These are phyloP conservation scores for Pogostemon cablin DNA, from an alignment of 257 asterid genomes.

Conservation along the genomic window DNA sequence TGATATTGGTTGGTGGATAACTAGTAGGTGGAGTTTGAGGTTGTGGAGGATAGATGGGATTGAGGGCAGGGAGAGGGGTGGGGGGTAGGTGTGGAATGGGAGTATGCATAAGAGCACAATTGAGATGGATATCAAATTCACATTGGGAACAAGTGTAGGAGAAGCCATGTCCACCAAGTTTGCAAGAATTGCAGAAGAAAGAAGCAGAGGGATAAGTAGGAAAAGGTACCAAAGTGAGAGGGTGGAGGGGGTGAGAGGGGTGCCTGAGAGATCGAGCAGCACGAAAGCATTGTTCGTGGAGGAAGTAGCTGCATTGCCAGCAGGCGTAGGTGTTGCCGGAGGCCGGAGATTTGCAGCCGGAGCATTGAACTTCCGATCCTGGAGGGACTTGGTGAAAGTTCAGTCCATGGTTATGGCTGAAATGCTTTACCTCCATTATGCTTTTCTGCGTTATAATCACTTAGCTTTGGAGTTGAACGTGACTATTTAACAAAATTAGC, in stretches of 20 bases:
- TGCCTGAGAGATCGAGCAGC: conserved; percentile 49
- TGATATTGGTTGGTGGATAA: background rate
- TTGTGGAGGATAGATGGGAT: background rate
- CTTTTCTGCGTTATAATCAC: background rate
- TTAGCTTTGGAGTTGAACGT: background rate
- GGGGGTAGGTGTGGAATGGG: background rate
- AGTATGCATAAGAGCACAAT: conserved; percentile 44
- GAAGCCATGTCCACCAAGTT: conserved; percentile 43
- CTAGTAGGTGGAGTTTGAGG: background rate
- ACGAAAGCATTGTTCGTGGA: conserved; percentile 50
- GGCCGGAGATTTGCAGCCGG: conserved; percentile 30
- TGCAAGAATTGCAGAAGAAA: conserved; percentile 53
- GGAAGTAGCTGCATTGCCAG: conserved; percentile 46
- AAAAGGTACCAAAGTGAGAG: conserved; percentile 50
- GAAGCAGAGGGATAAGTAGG: conserved; percentile 57
- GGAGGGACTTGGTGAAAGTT: conserved; percentile 48
- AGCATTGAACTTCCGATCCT: conserved; percentile 33
- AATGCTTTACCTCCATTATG: conserved; percentile 2
- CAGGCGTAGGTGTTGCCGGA: conserved; percentile 30
- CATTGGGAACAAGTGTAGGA: conserved; percentile 55
- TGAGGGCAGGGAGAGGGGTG: background rate
- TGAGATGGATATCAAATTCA: conserved; percentile 61
- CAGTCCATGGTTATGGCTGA: conserved; percentile 50
- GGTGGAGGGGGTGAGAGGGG: conserved; percentile 53
- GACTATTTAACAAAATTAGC: background rate